Conservation (phyloP, 2,329 filamentous ascomycete genomes). For the Fusarium multiceps region DNA sequence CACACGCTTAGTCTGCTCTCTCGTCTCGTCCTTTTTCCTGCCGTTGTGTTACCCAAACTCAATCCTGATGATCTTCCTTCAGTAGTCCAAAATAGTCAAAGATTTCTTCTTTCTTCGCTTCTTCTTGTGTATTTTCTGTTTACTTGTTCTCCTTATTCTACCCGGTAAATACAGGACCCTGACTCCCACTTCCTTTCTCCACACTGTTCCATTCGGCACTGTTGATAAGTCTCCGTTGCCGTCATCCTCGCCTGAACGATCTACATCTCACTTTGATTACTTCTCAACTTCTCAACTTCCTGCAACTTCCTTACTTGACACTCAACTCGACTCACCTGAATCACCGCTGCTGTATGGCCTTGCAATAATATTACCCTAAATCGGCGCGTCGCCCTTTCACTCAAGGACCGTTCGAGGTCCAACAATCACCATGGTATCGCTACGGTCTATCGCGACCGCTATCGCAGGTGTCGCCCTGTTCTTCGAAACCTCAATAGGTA, state of each 20-base stretch:
- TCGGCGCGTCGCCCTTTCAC: constrained; percentile 32
- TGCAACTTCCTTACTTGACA: constrained; percentile 5
- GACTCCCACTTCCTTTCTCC: constrained; percentile 21
- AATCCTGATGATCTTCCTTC: constrained; percentile 18
- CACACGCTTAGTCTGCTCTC: constrained; percentile 27
- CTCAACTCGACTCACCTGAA: background rate
- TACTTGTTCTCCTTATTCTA: background rate
- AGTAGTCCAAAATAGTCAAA: constrained; percentile 1
- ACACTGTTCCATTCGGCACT: constrained; percentile 3
- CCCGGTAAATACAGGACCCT: constrained; percentile 7
- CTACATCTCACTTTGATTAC: constrained; percentile 32
- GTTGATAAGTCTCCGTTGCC: background rate
- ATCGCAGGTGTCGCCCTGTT: constrained; percentile 49
- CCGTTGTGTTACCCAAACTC: constrained; percentile 20
- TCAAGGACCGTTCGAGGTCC: constrained; percentile 36
- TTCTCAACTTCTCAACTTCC: background rate
- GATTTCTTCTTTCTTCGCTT: background rate
- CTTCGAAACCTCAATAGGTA: constrained; percentile 49
- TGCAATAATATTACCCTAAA: constrained; percentile 26
- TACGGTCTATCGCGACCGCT: constrained; percentile 49
- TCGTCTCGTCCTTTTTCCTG: background rate
- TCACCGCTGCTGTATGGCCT: constrained; percentile 30
- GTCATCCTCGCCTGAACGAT: constrained; percentile 23
- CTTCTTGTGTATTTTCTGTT: constrained; percentile 6
- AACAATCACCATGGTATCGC: constrained; percentile 48